Conservation (phyloP, 2,329 filamentous ascomycete genomes). For the Metarhizium robertsii region DNA sequence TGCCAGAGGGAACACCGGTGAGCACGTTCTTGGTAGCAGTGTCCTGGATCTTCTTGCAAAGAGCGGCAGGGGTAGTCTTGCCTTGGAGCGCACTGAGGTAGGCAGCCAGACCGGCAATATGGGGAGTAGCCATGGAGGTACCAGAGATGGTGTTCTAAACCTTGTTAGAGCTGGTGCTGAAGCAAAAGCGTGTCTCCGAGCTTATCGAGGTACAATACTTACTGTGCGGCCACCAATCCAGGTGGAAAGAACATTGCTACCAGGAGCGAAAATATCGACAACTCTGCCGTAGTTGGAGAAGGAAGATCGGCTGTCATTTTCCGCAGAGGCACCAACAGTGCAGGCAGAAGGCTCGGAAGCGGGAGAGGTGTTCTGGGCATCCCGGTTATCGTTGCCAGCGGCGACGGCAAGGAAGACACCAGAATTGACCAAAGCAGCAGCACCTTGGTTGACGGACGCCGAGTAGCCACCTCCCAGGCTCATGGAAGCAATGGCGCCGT, state of each 20-base stretch:
- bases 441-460: constrained; percentile 39
- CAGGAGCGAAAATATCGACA: constrained; percentile 44
- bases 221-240: constrained; percentile 32
- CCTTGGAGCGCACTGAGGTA: constrained; percentile 35
- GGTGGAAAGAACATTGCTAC: constrained; percentile 35
- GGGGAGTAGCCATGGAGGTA: constrained; percentile 28
- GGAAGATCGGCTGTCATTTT: constrained; percentile 28
- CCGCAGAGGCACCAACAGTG: constrained; percentile 40
- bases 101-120: constrained; percentile 12
- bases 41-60: constrained; percentile 5
- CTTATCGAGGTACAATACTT: neutral
- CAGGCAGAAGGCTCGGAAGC: constrained; percentile 38
- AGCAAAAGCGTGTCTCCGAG: neutral
- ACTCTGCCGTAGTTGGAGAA: constrained; percentile 44
- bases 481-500: constrained; percentile 45
- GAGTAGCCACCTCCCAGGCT: constrained; percentile 42
- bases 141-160: constrained; percentile 29
- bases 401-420: constrained; percentile 47
- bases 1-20: constrained; percentile 15
- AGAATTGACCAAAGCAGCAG: constrained; percentile 31
- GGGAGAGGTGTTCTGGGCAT: constrained; percentile 36
- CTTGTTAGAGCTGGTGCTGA: neutral
- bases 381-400: constrained; percentile 39
- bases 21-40: constrained; percentile 9
- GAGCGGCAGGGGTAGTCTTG: constrained; percentile 12